phyloP scores from a whole-genome alignment of 2,329 filamentous ascomycete genomes.

The Xenoacremonium recifei region DNA sequence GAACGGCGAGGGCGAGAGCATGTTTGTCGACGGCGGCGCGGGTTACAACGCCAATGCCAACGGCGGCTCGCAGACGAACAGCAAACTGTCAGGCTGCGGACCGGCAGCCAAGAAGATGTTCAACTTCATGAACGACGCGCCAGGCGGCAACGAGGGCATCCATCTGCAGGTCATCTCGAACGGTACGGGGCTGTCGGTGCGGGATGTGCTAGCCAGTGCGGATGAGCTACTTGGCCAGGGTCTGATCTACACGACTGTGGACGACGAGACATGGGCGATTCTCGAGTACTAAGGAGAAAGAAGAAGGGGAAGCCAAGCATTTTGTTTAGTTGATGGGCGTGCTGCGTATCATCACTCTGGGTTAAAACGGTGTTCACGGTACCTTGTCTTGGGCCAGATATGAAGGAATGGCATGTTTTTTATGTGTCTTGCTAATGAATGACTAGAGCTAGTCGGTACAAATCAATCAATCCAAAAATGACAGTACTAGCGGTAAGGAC shows the following conservation, averaged over 20 bases:
- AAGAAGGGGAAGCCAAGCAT: not conserved
- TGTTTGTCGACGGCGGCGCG: slow-evolving; percentile 55
- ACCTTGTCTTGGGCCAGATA: slow-evolving; percentile 17
- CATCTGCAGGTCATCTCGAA: slow-evolving; percentile 76
- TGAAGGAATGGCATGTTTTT: slow-evolving; percentile 26
- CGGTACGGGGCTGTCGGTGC: slow-evolving; percentile 61
- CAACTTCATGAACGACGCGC: slow-evolving; percentile 62
- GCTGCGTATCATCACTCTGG: slow-evolving; percentile 5
- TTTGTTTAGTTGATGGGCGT: not conserved
- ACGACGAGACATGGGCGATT: slow-evolving; percentile 89
- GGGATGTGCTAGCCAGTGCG: slow-evolving; percentile 72
- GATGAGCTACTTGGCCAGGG: slow-evolving; percentile 76
- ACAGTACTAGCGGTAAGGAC: slow-evolving; percentile 18
- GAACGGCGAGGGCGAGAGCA: slow-evolving; percentile 45
- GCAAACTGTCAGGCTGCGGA: slow-evolving; percentile 49
- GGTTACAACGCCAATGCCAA: slow-evolving; percentile 32
- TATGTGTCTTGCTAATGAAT: slow-evolving; percentile 22
- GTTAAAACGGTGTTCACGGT: slow-evolving; percentile 26
- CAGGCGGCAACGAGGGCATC: slow-evolving; percentile 77
- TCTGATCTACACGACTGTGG: slow-evolving; percentile 84
- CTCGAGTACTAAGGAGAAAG: slow-evolving; percentile 57
- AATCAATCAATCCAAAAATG: not conserved
- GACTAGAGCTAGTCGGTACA: slow-evolving; percentile 22
- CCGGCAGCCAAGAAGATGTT: slow-evolving; percentile 67
- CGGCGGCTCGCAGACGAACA: slow-evolving; percentile 34